Evolutionary conservation across 352 stramenopile species (phyloP), one percentile per base, ranked within the genome.

Genomic region (Pythium pyrilobum): DNA sequence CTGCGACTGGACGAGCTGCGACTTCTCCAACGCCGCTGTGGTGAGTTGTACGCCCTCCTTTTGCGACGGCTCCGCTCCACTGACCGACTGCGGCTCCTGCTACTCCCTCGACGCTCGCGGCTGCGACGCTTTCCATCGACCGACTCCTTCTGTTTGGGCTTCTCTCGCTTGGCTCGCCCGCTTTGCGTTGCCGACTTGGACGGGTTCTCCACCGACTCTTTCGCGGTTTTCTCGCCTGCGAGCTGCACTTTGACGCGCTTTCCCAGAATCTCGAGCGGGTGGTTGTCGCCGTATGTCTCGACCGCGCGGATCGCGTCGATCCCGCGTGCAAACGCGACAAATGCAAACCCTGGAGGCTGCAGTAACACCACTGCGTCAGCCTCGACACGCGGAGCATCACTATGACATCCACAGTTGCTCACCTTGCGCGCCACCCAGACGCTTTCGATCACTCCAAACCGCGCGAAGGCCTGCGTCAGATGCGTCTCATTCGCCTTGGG

Each of bases 291-390:
- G 28, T 74, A 86, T 3, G 50, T 46, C 13, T 81, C 57, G 10
- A 91, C 70, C 0, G 81, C 83, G 29, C 67, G 52, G 33, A 74
- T 40, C 0, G 81, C 83, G 13, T 72, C 67, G 2, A 73, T 72
- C 13, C 59, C 62, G 21, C 38, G 70, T 32, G 71, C 67, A 43
- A 87, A 93, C 6, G 59, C 64, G 39, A 93, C 74, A 54, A 93
- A 93, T 20, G 83, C 83, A 52, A 93, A 93, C 12, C 83, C 81
- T 52, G 83, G 83, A 40, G 83, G 83, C 75, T 90, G 42, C 38
- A 49, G 20, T 1, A 33, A 60, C 10, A 9, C 15, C 33, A 53
- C 31, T 43, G 13, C 28, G 12, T 32, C 23, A 20, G 40, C 70
- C 32, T 25, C 5, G 20, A 37, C 5, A 10, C n/a, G 39, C n/a